phyloP scores from a whole-genome alignment of 1,139 yeast genomes.

The Wickerhamomyces sp. region DNA sequence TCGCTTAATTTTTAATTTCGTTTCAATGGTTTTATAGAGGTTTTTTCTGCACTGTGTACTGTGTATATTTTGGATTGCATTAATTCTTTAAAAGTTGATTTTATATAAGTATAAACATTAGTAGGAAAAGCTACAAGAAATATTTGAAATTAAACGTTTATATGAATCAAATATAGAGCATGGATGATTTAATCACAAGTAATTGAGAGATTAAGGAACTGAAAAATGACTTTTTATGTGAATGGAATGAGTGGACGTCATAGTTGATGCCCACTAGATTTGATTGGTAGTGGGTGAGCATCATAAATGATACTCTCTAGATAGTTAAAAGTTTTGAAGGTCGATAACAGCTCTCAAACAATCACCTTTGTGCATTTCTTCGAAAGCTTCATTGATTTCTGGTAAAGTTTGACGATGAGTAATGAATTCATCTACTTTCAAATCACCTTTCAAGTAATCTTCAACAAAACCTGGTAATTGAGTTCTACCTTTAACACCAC shows the following conservation, averaged over 20 bases:
- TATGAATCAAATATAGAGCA: no score
- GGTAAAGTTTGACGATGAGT: conserved; percentile 82
- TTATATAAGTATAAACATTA: no score
- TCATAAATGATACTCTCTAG: not conserved
- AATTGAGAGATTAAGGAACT: no score
- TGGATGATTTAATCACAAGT: no score
- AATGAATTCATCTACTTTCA: conserved; percentile 92
- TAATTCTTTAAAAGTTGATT: no score
- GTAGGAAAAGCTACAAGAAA: no score
- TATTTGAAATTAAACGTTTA: no score
- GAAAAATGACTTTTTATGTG: not conserved
- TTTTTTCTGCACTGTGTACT: no score
- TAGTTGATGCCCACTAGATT: no score
- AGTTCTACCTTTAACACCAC: conserved; percentile 96
- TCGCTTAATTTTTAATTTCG: no score
- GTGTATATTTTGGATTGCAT: no score
- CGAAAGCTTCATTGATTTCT: conserved; percentile 83
- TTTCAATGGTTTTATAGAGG: no score
- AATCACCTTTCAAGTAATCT: conserved; percentile 74
- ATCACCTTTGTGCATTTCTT: conserved; percentile 90
- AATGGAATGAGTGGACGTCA: not conserved
- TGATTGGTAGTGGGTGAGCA: not conserved
- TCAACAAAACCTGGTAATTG: conserved; percentile 91
- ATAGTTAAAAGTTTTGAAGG: conserved; percentile 25
- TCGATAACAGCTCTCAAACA: conserved; percentile 89